Evolutionary conservation across 768 basidiomycete genomes (phyloP).

Genomic region (Mrakia frigida): DNA sequence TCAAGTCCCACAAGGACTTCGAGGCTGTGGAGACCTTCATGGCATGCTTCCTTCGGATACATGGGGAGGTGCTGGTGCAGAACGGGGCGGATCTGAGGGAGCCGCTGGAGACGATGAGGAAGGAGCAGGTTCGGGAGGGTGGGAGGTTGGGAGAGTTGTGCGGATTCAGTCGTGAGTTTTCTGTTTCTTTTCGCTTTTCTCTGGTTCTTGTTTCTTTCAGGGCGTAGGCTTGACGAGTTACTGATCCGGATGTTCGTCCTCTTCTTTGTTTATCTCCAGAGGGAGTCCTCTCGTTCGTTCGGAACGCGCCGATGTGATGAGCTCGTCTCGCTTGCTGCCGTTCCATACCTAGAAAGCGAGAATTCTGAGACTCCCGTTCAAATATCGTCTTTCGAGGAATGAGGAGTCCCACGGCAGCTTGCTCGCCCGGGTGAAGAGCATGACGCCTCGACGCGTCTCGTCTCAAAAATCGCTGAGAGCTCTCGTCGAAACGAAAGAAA

Average conservation of each 20-base stretch:
- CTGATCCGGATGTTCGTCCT: no score
- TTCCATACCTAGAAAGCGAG: no score
- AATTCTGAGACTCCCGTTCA: no score
- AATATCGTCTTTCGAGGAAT: no score
- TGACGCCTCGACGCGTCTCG: no score
- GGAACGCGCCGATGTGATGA: constrained; percentile 27
- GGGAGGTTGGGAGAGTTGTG: constrained; percentile 54
- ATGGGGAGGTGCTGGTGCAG: constrained; percentile 68
- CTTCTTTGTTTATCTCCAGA: neutral
- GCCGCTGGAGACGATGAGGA: constrained; percentile 57
- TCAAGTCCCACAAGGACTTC: constrained; percentile 78
- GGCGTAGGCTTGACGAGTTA: no score
- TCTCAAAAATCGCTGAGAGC: no score
- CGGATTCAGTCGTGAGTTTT: constrained; percentile 1
- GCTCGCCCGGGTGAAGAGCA: no score
- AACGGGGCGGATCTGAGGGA: constrained; percentile 58
- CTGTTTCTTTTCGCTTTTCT: neutral
- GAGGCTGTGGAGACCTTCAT: constrained; percentile 89
- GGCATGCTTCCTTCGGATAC: constrained; percentile 74
- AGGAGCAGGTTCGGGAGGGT: constrained; percentile 70
- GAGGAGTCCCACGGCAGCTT: no score
- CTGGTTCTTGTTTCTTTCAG: no score
- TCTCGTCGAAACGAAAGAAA: no score
- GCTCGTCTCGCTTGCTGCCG: no score
- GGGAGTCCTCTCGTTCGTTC: constrained; percentile 26